Base-by-base conservation (phyloP, 176 grass and related monocot genomes). In the Carex littledalei region DNA sequence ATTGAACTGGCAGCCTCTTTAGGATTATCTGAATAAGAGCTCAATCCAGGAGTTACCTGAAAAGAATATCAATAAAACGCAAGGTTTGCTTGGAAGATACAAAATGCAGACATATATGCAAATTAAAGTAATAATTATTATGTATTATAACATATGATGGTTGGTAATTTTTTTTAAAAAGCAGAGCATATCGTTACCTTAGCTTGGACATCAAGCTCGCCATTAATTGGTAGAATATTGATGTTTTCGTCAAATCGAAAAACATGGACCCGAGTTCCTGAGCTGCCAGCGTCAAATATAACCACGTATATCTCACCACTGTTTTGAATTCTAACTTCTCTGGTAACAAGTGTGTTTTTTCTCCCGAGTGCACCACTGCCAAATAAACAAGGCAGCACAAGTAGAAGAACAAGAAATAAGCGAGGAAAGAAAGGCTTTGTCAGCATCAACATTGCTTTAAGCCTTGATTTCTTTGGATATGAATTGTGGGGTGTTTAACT, bases 1-100 rank as follows among this genome's bases (percentile, higher is more conserved):
- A 94, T 79, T 63, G 90, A 92, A 4, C 80, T 78, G 2, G 90
- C 86, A 2, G 86, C 90, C 37, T 84, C 26, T 74, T 88, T 24
- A 0, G 90, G 90, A 0, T 61, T 77, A 1, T 85, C 86, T 56
- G 85, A 87, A 61, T 85, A 91, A 5, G 81, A 83, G 52, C 89
- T 94, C 84, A 91, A 86, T 6, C 84, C 84, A 8, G 69, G 71
- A 86, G 86, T 70, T 41, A 79, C 56, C 21, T 68, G 26, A 39
- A 81, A 80, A 50, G 8, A 80, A 57, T 50, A 54, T 4, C 18
- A 54, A 75, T 7, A 5, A 66, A 66, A 17, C 21, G 31, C 21
- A 31, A 26, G 29, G 29, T n/a, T 26, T 63, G 8, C 61, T 22
- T 26, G 61, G 6, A 63, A 22, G 47, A 21, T 21, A 63, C 6